A percentile compares a stretch with the other conserved stretches of the same genome.
These are phyloP conservation scores for Colletotrichum sojae DNA, from an alignment of 2,329 filamentous ascomycete species.

Conservation along the genomic window DNA sequence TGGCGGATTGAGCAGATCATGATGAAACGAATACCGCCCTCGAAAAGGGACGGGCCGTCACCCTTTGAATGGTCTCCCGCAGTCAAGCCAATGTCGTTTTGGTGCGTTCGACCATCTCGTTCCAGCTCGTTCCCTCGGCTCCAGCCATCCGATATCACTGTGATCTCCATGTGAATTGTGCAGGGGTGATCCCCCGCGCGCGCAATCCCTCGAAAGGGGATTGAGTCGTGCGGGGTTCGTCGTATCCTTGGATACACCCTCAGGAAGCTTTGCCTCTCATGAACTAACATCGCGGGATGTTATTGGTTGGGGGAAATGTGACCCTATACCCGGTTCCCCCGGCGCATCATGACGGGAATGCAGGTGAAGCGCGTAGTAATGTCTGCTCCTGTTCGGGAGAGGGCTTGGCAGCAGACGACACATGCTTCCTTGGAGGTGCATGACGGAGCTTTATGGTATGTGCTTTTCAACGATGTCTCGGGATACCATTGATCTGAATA, in stretches of 20 bases:
- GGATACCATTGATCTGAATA: background rate
- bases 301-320: background rate
- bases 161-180: constrained; percentile 30
- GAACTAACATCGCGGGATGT: background rate
- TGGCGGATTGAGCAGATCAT: background rate
- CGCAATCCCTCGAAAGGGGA: background rate
- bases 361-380: background rate
- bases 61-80: background rate
- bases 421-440: background rate
- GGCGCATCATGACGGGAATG: background rate
- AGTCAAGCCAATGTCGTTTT: background rate
- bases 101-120: background rate
- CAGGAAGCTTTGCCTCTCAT: constrained; percentile 4
- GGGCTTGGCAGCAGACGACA: background rate
- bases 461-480: background rate
- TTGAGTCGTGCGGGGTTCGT: constrained; percentile 34
- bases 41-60: background rate
- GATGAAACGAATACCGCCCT: too few species aligned
- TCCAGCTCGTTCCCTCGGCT: constrained; percentile 26
- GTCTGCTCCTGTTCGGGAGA: background rate
- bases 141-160: constrained; percentile 24
- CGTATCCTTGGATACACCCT: constrained; percentile 7
- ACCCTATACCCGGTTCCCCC: background rate
- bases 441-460: background rate
- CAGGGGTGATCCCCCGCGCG: constrained; percentile 27